These are phyloP conservation scores for Cronartium quercuum DNA, from an alignment of 1,284 basidiomycete genomes.

Conservation along the genomic window DNA sequence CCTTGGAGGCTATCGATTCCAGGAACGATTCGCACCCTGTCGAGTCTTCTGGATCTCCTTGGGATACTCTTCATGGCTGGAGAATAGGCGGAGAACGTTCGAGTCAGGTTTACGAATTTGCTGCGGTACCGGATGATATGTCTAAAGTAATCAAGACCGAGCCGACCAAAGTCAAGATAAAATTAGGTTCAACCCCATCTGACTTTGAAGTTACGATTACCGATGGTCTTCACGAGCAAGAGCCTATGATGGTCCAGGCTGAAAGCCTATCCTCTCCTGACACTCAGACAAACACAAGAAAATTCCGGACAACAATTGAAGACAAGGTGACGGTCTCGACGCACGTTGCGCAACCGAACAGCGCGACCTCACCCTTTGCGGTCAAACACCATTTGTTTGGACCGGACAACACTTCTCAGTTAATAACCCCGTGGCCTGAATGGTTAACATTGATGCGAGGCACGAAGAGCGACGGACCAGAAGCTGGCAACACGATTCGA, in stretches of 20 bases:
- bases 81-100: constrained; percentile 13
- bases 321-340: constrained; percentile 64
- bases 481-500: constrained; percentile 42
- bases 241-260: background rate
- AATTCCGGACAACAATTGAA: constrained; percentile 45
- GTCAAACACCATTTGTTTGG: constrained; percentile 66
- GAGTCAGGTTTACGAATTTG: constrained; percentile 23
- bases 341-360: constrained; percentile 55
- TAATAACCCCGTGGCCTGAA: constrained; percentile 40
- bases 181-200: background rate
- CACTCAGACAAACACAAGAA: background rate
- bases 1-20: constrained; percentile 64
- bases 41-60: constrained; percentile 57
- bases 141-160: background rate
- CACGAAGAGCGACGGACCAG: constrained; percentile 53
- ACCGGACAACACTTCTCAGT: constrained; percentile 22
- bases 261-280: background rate
- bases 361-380: constrained; percentile 56
- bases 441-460: constrained; percentile 39
- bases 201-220: background rate
- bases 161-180: background rate
- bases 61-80: constrained; percentile 35
- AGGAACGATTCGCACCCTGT: constrained; percentile 62
- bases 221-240: background rate
- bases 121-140: background rate